Conservation (phyloP, 108 stramenopile genomes). For the Discostella pseudostelligera region DNA sequence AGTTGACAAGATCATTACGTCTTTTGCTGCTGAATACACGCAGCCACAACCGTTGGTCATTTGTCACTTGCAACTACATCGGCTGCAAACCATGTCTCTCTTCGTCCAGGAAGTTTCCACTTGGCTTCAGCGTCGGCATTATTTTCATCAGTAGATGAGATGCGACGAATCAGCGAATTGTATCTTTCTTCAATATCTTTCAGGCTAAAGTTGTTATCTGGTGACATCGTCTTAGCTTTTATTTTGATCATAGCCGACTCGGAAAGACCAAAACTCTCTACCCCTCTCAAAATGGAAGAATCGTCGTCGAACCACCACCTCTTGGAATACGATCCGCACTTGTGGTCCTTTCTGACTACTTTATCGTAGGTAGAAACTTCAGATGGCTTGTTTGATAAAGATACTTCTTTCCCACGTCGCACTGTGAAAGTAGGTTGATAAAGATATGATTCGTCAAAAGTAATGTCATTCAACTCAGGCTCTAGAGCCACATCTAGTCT, state of each 20-base stretch:
- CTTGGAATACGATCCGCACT: not conserved
- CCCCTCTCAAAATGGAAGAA: conserved; percentile 35
- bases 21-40: too few species aligned
- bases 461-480: conserved; percentile 47
- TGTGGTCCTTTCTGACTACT: not conserved
- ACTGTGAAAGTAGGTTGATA: conserved; percentile 67
- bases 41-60: not conserved
- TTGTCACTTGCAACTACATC: conserved; percentile 6
- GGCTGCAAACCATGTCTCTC: conserved; percentile 24
- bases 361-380: not conserved
- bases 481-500: conserved; percentile 69
- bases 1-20: too few species aligned
- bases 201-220: not conserved
- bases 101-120: conserved; percentile 12
- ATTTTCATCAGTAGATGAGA: conserved; percentile 7
- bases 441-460: conserved; percentile 60
- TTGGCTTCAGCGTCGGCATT: not conserved
- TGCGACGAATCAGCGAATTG: conserved; percentile 20
- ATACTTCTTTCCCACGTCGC: conserved; percentile 6
- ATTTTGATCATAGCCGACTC: conserved; percentile 19
- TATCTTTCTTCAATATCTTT: conserved; percentile 28
- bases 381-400: not conserved
- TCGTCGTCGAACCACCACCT: conserved; percentile 28
- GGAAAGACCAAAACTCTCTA: conserved; percentile 32
- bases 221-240: conserved; percentile 31